A percentile compares a stretch with the other conserved stretches of the same genome.
phyloP scores from a whole-genome alignment of 2,329 filamentous ascomycete species.

The Fusarium secorum region DNA sequence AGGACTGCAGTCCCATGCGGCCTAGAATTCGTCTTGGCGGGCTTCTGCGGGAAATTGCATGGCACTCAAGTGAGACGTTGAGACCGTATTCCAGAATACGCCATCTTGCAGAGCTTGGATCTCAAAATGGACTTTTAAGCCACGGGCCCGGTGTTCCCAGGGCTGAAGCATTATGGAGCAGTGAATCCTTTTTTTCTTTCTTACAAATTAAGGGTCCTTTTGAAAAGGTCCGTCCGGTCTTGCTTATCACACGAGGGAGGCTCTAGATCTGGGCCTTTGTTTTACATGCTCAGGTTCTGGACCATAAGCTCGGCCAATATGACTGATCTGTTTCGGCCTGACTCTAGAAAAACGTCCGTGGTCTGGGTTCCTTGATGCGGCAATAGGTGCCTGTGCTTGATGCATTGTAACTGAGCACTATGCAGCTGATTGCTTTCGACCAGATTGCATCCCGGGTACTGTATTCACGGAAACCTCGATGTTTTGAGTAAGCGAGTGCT shows the following conservation, averaged over 20 bases:
- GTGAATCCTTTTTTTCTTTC: neutral
- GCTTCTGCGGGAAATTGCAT: conserved; percentile 16
- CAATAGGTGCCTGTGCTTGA: neutral
- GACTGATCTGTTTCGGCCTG: conserved; percentile 3
- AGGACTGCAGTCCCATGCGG: neutral
- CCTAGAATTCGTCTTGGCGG: conserved; percentile 1
- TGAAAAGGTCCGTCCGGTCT: neutral
- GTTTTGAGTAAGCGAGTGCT: neutral
- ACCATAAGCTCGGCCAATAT: conserved; percentile 4
- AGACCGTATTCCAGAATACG: conserved; percentile 25
- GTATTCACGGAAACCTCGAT: neutral
- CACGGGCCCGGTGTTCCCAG: conserved; percentile 2
- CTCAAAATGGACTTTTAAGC: conserved; percentile 4
- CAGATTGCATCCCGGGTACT: neutral
- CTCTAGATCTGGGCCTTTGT: neutral
- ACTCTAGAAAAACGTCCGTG: neutral
- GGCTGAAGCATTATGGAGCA: conserved; percentile 12
- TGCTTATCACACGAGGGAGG: neutral
- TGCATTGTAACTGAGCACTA: conserved; percentile 23
- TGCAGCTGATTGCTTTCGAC: conserved; percentile 21
- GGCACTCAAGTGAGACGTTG: conserved; percentile 12
- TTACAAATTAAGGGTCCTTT: conserved; percentile 12
- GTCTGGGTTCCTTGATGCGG: neutral
- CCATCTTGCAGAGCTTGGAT: conserved; percentile 13
- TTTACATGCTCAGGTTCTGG: neutral